Percentiles rank a stretch among this genome's conserved stretches.
Evolutionary conservation across 768 basidiomycete species (phyloP).

Genomic region (Serendipita sp.): DNA sequence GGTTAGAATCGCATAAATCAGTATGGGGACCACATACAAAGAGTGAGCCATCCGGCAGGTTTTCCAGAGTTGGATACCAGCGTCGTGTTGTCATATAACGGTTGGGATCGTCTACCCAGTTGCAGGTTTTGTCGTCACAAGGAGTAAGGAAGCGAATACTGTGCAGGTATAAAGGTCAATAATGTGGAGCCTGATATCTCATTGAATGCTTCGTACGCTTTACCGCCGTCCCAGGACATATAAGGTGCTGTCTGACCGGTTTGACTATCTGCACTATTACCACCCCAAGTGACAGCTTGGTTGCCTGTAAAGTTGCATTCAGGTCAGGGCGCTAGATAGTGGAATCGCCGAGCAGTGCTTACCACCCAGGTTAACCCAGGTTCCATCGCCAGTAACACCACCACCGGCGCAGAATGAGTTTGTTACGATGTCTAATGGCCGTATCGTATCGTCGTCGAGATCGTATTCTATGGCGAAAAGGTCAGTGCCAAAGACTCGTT

Average conservation of each 20-base stretch:
- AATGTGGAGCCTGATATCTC: neutral
- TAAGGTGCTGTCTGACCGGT: conserved; percentile 18
- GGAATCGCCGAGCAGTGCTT: conserved; percentile 18
- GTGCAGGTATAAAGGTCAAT: neutral
- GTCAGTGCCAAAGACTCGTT: neutral
- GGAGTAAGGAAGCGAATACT: conserved; percentile 41
- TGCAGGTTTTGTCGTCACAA: conserved; percentile 47
- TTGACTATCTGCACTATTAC: conserved; percentile 30
- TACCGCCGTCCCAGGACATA: conserved; percentile 19
- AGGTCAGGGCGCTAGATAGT: conserved; percentile 57
- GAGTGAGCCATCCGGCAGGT: conserved; percentile 59
- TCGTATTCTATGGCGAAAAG: conserved; percentile 26
- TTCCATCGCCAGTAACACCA: conserved; percentile 55
- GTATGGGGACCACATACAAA: conserved; percentile 33
- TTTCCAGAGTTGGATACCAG: conserved; percentile 67
- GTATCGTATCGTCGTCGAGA: conserved; percentile 37
- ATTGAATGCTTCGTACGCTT: neutral
- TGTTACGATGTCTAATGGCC: conserved; percentile 52
- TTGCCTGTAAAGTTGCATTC: conserved; percentile 73
- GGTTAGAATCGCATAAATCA: neutral
- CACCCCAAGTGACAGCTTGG: conserved; percentile 35
- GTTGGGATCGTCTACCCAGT: conserved; percentile 31
- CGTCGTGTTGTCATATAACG: conserved; percentile 33
- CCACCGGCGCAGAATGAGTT: conserved; percentile 75
- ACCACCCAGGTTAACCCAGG: conserved; percentile 39